These are phyloP conservation scores for Cutaneotrichosporon cyanovorans DNA, from an alignment of 1,284 basidiomycete species.

Conservation along the genomic window DNA sequence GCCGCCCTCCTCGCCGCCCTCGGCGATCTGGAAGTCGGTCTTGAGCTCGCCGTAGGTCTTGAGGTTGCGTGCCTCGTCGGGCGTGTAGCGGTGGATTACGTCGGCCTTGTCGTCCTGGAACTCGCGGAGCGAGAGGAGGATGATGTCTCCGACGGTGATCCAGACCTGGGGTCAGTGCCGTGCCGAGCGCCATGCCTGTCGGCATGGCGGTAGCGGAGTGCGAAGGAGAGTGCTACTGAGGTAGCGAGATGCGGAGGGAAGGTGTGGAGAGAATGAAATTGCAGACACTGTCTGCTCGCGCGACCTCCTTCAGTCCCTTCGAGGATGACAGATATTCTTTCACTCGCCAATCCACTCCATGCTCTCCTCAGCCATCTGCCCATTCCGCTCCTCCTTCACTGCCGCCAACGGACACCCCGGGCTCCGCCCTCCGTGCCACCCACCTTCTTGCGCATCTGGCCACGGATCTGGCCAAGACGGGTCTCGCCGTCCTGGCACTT, in stretches of 20 bases:
- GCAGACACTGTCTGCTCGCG: too few species aligned
- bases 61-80: slow-evolving; percentile 71
- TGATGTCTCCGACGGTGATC: slow-evolving; percentile 99
- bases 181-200: background rate
- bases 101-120: slow-evolving; percentile 99
- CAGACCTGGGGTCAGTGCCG: slow-evolving; percentile 62
- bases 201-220: background rate
- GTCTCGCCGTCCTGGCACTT: slow-evolving; percentile 99
- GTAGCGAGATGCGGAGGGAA: background rate
- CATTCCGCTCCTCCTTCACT: too few species aligned
- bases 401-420: too few species aligned
- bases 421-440: slow-evolving; percentile 23
- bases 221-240: too few species aligned
- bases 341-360: too few species aligned
- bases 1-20: slow-evolving; percentile 59
- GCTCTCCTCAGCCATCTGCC: too few species aligned
- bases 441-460: slow-evolving; percentile 99
- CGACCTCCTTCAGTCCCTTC: too few species aligned
- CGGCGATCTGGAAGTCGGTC: slow-evolving; percentile 97
- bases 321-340: too few species aligned
- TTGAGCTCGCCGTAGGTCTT: slow-evolving; percentile 98
- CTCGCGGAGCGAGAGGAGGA: slow-evolving; percentile 90
- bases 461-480: slow-evolving; percentile 93
- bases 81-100: slow-evolving; percentile 98
- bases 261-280: background rate